Evolutionary conservation across 352 stramenopile species (phyloP).

Genomic region (Globisporangium cederbergense): DNA sequence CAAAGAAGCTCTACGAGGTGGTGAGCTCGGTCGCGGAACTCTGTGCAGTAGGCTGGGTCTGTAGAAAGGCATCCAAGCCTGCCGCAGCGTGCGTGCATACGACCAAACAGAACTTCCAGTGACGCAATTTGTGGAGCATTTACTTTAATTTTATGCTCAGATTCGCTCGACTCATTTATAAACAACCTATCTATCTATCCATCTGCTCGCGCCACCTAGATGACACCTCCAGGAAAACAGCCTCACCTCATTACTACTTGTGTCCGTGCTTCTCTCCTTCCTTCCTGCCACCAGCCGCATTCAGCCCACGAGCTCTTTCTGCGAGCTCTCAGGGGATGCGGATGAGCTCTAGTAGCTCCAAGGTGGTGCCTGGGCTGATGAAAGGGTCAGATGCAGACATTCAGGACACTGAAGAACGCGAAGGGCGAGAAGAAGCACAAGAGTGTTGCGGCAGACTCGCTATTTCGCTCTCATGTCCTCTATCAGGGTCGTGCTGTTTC

Average conservation of each 20-base stretch:
- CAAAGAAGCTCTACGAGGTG: no score
- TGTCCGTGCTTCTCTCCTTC: neutral
- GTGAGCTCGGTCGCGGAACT: constrained; percentile 12
- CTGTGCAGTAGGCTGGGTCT: neutral
- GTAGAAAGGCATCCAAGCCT: constrained; percentile 10
- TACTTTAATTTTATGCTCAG: no score
- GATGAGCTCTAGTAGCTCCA: neutral
- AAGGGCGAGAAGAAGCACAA: neutral
- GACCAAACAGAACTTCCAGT: no score
- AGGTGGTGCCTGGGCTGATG: neutral
- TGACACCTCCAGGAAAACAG: no score
- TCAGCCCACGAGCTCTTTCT: neutral
- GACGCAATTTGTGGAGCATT: no score
- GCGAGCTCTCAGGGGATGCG: neutral
- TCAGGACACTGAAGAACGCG: neutral
- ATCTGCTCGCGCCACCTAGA: no score
- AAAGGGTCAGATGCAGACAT: neutral
- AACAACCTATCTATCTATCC: no score
- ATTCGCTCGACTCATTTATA: no score
- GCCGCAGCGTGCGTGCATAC: no score
- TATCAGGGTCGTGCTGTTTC: neutral
- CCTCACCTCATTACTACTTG: neutral
- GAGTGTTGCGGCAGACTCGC: neutral
- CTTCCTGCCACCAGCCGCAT: neutral
- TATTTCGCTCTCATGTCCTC: no score